Conservation (phyloP, 1,284 basidiomycete genomes). For the Phellinidium pouzarii region DNA sequence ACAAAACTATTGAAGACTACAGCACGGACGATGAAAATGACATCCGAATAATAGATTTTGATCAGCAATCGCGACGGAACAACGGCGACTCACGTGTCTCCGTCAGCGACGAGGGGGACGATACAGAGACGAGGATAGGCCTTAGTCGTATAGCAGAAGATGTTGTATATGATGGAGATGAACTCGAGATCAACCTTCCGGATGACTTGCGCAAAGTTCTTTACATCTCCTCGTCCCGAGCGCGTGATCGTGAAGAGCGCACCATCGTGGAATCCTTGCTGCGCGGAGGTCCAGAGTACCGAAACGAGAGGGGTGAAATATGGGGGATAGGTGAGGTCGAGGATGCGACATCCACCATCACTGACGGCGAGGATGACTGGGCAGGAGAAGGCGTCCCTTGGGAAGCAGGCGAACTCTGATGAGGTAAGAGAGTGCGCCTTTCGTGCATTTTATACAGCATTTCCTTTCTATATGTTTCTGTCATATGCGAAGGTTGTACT, state of each 20-base stretch:
- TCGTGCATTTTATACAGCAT: neutral
- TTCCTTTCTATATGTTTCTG: conserved; percentile 1
- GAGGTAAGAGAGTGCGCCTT: conserved; percentile 23
- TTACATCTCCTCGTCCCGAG: conserved; percentile 43
- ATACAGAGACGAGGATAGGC: neutral
- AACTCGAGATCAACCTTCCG: conserved; percentile 48
- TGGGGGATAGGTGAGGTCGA: conserved; percentile 68
- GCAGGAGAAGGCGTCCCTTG: conserved; percentile 74
- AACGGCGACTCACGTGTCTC: neutral
- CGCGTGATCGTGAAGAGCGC: conserved; percentile 41
- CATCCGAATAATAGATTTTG: conserved; percentile 24
- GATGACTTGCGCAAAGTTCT: conserved; percentile 58
- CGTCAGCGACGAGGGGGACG: conserved; percentile 1
- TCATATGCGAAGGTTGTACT: neutral
- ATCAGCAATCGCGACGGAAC: conserved; percentile 22
- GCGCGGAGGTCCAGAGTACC: conserved; percentile 50
- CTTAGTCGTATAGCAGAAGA: neutral
- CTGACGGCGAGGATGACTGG: conserved; percentile 67
- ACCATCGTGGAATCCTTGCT: conserved; percentile 51
- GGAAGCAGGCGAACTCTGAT: conserved; percentile 54
- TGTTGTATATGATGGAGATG: neutral
- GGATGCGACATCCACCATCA: conserved; percentile 30
- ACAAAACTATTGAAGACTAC: neutral
- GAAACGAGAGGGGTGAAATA: conserved; percentile 58
- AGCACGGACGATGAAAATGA: neutral